These are phyloP conservation scores for Xylariaceae sp. DNA, from an alignment of 2,329 filamentous ascomycete genomes.

Conservation along the genomic window DNA sequence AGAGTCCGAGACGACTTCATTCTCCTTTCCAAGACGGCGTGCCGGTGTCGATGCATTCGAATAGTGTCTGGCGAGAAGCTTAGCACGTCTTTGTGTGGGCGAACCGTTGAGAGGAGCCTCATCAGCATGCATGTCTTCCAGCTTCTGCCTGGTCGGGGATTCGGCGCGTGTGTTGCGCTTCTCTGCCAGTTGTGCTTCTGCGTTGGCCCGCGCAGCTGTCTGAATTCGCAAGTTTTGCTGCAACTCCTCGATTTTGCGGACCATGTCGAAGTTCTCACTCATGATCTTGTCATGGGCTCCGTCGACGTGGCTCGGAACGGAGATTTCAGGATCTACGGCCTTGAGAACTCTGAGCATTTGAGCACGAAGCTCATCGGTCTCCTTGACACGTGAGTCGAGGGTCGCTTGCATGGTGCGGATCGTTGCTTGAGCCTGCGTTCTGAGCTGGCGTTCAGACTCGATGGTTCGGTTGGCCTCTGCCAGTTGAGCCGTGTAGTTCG, in stretches of 20 bases:
- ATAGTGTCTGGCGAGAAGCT: slow-evolving; percentile 51
- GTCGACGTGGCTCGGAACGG: slow-evolving; percentile 57
- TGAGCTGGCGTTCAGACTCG: slow-evolving; percentile 83
- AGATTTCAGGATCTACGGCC: slow-evolving; percentile 73
- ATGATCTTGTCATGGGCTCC: slow-evolving; percentile 56
- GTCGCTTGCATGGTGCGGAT: slow-evolving; percentile 74
- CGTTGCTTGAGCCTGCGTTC: slow-evolving; percentile 78
- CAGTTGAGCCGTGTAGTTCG: slow-evolving; percentile 72
- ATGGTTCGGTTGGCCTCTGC: slow-evolving; percentile 85
- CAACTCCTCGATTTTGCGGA: slow-evolving; percentile 79
- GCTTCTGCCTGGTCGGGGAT: slow-evolving; percentile 63
- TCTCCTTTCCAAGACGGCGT: slow-evolving; percentile 62
- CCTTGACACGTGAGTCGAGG: slow-evolving; percentile 72
- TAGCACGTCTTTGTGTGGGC: slow-evolving; percentile 61
- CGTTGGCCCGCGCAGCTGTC: slow-evolving; percentile 71
- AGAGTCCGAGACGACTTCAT: slow-evolving; percentile 63
- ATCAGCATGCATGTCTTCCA: slow-evolving; percentile 85
- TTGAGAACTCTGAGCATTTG: slow-evolving; percentile 80
- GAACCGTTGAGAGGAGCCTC: slow-evolving; percentile 70
- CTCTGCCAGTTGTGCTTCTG: slow-evolving; percentile 76
- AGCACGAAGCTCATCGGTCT: slow-evolving; percentile 72
- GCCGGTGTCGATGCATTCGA: slow-evolving; percentile 76
- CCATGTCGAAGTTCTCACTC: slow-evolving; percentile 76
- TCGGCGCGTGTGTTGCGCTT: slow-evolving; percentile 69
- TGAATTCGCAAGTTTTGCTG: slow-evolving; percentile 83